Base-by-base conservation (phyloP, 2,329 filamentous ascomycete species). In the Aspergillus sp. region DNA sequence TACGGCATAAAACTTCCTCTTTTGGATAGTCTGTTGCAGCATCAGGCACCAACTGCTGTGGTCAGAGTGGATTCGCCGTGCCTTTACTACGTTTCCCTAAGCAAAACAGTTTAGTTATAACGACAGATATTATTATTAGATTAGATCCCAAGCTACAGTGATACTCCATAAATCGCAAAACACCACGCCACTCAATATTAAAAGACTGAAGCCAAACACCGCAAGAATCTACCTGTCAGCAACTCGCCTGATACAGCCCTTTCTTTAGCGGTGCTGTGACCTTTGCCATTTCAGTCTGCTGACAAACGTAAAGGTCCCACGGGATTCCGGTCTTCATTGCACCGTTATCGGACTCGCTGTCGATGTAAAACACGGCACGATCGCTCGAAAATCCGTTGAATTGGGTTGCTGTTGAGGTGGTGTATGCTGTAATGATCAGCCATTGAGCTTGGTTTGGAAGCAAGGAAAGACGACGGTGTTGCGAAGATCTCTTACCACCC, bases 341-440 rank as follows among this genome's bases (percentile, higher is more conserved):
- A 5, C 36, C 16, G 6, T 42, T 42, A 16, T 42, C 36, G 16
- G 54, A 55, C 26, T 73, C 67, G n/a, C 73, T 72, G 36, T 71
- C 66, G 53, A 72, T 56, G 52, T 70, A 70, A 12, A 65, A 46
- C 1, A 54, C 66, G 7, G 62, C 46, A 18, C 52, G 53, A 12
- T 55, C 32, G 26, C 55, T 57, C 22, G 31, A 52, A 32, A 70
- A 70, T 11, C 68, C 68, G 57, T 70, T 70, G 58, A 69, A 70
- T 29, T 56, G 61, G 2, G 68, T 70, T 2, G 67, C 55, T 12
- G 65, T 66, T 11, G 60, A 55, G 12, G 16, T 58, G 3, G 65
- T 68, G 52, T 67, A 67, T 2, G 65, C 64, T 67, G 24, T 7
- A 2, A 9, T 26, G 7, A 5, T 16, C 9, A 52, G 20, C 56